Evolutionary conservation across 2,329 filamentous ascomycete species (phyloP), one percentile per base, ranked within the genome.

Genomic region (Zopfia rhizophila): DNA sequence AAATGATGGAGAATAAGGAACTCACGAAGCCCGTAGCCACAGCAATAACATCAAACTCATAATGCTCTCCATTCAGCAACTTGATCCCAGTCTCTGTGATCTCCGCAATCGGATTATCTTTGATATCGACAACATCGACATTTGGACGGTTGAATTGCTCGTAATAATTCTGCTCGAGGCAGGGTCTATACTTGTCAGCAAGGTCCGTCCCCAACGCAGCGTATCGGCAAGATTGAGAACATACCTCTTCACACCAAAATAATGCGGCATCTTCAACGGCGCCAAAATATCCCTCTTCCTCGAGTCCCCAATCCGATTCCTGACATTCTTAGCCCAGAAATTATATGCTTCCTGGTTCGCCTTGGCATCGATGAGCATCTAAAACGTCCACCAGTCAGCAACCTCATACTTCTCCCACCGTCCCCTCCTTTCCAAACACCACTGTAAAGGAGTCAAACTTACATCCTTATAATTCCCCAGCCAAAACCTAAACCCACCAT

Each of bases 131-230:
- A 18, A 75, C 51, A 27, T 61, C 56, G 13, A 73, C 70, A 28
- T 75, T 66, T 7, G 62, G 54, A 19, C 57, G 58, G 53, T 75
- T 66, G 32, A 74, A 61, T 13, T 66, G 51, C 43, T 76, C 73
- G 46, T 74, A 76, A 57, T 64, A 75, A 50, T 67, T 60, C 28
- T 73, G 70, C 55, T 76, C 73, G 7, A 76, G 62, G 23, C 60
- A 68, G 6, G 69, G 66, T 1, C 72, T n/a, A n/a, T n/a, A n/a
- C n/a, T n/a, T n/a, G n/a, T n/a, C n/a, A n/a, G 62, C 58, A 74
- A 75, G 11, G 79, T 0, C 79, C 81, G 0, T 79, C 83, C 24
- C 24, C n/a, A n/a, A n/a, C n/a, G 7, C 24, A 7, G n/a, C 24
- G 24, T 27, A 27, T 27, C 8, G 7, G 14, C 24, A 27, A 27